Evolutionary conservation across 1,284 basidiomycete genomes (phyloP), one percentile per base, ranked within the genome.

Genomic region (Phaffia rhodozyma): DNA sequence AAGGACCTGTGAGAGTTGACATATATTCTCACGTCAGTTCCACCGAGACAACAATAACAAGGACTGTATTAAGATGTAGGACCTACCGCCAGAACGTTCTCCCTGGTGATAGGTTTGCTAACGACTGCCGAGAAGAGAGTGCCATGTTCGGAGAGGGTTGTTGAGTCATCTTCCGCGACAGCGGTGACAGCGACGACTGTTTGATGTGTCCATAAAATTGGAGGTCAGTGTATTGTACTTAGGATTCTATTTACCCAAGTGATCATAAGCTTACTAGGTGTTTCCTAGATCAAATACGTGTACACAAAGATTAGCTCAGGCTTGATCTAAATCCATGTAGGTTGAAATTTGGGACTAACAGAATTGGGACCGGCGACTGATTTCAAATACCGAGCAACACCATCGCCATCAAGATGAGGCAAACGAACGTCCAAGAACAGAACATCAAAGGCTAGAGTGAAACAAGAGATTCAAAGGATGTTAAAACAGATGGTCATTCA

Each of bases 101-200:
- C 81, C 75, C 91, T 91, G 73, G 89, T 85, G 69, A 96, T 78
- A 0, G 91, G 92, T 76, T 96, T 96, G 60, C 86, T 78, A 38
- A 97, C 79, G 47, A 87, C 87, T 1, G 87, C 90, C 5, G 88
- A 83, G 75, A 96, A 97, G 54, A 94, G 77, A 32, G 84, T 86
- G 70, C 84, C 86, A 59, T 82, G 81, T 34, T 75, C 73, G 63
- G 76, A 80, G 27, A 79, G 77, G 67, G 89, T 86, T 34, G 79
- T 79, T 23, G 82, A 82, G 68, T 85, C 84, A 74, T 91, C 91
- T 32, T 86, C 87, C 72, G 87, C 89, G 59, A 96, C 84, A 61
- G 93, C 90, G 61, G 97, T 86, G 66, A 97, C n/a, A 85, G 94
- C 65, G 86, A 78, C 76, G 66, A 77, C 75, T 76, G 62, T 27